Base-by-base conservation (phyloP, 1,284 basidiomycete genomes). In the Serendipita sp. region DNA sequence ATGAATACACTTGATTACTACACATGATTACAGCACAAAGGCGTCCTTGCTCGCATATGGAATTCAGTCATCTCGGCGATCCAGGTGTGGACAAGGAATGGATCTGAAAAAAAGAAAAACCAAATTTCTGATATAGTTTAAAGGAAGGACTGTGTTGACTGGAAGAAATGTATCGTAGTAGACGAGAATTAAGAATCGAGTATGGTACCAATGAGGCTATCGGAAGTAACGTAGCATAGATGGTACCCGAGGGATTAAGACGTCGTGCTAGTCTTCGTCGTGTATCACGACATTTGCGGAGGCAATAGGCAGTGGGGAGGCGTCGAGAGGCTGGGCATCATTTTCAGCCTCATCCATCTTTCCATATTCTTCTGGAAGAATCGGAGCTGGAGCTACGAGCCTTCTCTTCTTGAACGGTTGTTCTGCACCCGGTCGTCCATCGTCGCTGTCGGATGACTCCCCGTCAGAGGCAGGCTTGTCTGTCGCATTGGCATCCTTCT, bases 321-420 rank as follows among this genome's bases (percentile, higher is more conserved):
- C 45, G 45, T 29, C 29, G 15, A 29, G 6, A 17, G 45, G 2
- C 35, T 38, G 35, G 2, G 45, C 45, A 8, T 22, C n/a, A 8
- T 49, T 29, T 29, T n/a, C 45, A 29, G n/a, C 15, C n/a, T 49
- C 45, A 6, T 49, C 45, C 45, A 8, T n/a, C 17, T 29, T 49
- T 29, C 8, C 17, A 49, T 17, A 8, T 6, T 49, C 29, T 49
- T 17, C 8, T 17, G 29, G 2, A 49, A 29, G 29, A n/a, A 49
- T 49, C n/a, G 29, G 17, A 17, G n/a, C 45, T n/a, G 45, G 8
- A 8, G 53, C 53, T 0, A 85, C 77, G 22, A 82, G 68, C 45
- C 79, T 71, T 60, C 78, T 68, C 67, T 80, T 80, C 70, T 80
- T 79, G 32, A 79, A 67, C 10, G 78, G 76, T 3, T 71, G 68